Conservation (phyloP, 306 rosid genomes). For the Herpetospermum pedunculosum region DNA sequence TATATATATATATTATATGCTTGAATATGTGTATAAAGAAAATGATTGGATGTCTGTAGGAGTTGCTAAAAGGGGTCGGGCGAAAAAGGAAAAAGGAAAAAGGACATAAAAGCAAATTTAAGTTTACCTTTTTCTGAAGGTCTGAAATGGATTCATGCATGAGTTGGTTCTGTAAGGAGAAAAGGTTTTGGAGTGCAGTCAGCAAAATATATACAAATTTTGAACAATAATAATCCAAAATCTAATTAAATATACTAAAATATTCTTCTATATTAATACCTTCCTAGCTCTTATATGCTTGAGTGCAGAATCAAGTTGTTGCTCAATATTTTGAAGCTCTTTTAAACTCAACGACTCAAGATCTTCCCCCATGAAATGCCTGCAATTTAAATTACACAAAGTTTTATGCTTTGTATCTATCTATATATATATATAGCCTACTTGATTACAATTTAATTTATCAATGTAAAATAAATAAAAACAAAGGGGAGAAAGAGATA, state of each 20-base stretch:
- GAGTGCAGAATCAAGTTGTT: conserved; percentile 73
- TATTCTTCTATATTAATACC: conserved; percentile 36
- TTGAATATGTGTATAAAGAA: too few species aligned
- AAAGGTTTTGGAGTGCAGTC: neutral
- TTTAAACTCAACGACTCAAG: conserved; percentile 42
- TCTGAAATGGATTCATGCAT: conserved; percentile 71
- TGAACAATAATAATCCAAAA: neutral
- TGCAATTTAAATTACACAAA: conserved; percentile 17
- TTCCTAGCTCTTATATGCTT: conserved; percentile 64
- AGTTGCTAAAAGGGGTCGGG: too few species aligned
- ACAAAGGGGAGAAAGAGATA: neutral
- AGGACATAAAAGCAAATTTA: neutral
- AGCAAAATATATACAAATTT: neutral
- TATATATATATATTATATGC: too few species aligned
- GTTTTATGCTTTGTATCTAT: neutral
- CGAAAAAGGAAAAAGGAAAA: too few species aligned
- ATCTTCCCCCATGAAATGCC: conserved; percentile 77
- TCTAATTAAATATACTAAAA: neutral
- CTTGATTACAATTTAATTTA: too few species aligned
- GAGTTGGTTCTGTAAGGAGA: conserved; percentile 55
- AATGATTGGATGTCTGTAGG: too few species aligned
- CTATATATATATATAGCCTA: too few species aligned
- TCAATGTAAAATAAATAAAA: neutral
- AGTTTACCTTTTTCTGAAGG: conserved; percentile 59
- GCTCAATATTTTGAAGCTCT: conserved; percentile 80